phyloP scores from a whole-genome alignment of 2,329 filamentous ascomycete species.

The Fusarium sororula region DNA sequence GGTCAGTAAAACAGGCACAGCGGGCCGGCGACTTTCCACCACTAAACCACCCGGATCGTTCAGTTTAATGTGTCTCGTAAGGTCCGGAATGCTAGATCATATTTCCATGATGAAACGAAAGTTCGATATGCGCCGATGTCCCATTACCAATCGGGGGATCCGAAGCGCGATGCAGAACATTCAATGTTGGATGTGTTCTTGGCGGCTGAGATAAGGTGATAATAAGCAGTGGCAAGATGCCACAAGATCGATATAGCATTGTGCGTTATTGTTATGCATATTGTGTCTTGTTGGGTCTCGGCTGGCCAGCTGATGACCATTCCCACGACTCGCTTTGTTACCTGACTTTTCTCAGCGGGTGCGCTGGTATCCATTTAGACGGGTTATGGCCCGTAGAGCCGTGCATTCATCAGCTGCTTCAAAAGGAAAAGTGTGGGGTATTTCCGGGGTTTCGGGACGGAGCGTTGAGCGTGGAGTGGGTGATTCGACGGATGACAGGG shows the following conservation, averaged over 20 bases:
- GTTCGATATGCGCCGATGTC: background rate
- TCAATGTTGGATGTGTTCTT: background rate
- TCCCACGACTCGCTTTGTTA: background rate
- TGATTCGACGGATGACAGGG: conserved; percentile 41
- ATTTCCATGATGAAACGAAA: background rate
- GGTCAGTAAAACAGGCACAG: conserved; percentile 6
- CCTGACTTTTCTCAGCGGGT: background rate
- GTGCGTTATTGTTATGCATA: conserved; percentile 8
- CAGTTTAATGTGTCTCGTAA: background rate
- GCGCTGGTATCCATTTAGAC: conserved; percentile 2
- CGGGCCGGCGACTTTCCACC: conserved; percentile 25
- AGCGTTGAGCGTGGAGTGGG: conserved; percentile 26
- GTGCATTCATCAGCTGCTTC: conserved; percentile 27
- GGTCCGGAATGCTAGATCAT: background rate
- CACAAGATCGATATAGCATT: conserved; percentile 4
- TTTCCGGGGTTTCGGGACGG: conserved; percentile 43
- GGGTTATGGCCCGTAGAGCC: conserved; percentile 37
- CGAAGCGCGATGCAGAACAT: background rate
- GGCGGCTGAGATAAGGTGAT: conserved; percentile 1
- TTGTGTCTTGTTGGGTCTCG: background rate
- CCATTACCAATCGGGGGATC: background rate
- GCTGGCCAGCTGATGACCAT: background rate
- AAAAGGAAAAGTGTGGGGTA: conserved; percentile 37
- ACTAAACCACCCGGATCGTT: background rate
- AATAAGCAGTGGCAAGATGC: background rate